Evolutionary conservation across 495 filamentous ascomycete genomes (phyloP), one percentile per base, ranked within the genome.

Genomic region (Tricharina praecox): DNA sequence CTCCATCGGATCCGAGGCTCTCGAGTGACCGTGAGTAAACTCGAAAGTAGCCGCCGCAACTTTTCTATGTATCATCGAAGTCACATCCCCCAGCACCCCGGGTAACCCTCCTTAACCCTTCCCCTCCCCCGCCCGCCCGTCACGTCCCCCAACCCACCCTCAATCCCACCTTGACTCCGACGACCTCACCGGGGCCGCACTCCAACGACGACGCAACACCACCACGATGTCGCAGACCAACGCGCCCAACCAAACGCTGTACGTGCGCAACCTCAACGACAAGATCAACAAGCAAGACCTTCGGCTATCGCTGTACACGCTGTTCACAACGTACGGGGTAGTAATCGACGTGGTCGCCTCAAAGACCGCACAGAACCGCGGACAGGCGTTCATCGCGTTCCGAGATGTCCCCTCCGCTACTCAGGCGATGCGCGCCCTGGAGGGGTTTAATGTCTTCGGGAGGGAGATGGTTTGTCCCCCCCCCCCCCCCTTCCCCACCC

Each of bases 281-380:
- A 94, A 92, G 66, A 73, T 95, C 44, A 77, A 74, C 48, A 99
- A 96, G 64, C 66, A 71, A 20, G 85, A 94, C 59, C 68, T 96
- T 10, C 74, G 82, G 35, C 77, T 81, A 7, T 76, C 78, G 10
- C 76, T 99, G 5, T 96, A 96, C 66, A 83, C 81, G 54, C 75
- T 96, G 13, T 99, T 96, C 59, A 80, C 82, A 9, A 93, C 85
- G 23, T 88, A 95, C 62, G 92, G 92, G 18, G 76, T 83, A 7
- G 82, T 99, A 11, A 74, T 99, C 40, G 90, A 96, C 59, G 78
- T 99, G n/a, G 81, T 93, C 25, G 81, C 83, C 25, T 69, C 94
- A 56, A 86, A 83, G 64, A 90, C 82, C 0, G 68, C 68, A 56
- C 86, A 85, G 65, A 87, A 93, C 81, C 81, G 92, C 28, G 90